Conservation (phyloP, 306 rosid species). For the Malus fusca region DNA sequence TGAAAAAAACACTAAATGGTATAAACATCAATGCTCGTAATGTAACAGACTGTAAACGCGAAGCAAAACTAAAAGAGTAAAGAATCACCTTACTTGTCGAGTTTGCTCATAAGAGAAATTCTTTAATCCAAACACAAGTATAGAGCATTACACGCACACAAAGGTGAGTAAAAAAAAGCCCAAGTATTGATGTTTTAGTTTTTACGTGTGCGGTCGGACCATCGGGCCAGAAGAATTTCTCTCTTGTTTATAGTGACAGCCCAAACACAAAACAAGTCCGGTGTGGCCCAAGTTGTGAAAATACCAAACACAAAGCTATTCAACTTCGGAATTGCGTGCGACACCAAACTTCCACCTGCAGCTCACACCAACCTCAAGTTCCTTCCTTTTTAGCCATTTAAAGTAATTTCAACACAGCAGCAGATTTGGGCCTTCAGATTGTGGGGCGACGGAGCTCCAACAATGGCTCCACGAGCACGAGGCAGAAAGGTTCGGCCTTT, state of each 20-base stretch:
- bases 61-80: too few species aligned
- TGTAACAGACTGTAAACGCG: neutral
- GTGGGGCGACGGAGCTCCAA: neutral
- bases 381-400: neutral
- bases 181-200: neutral
- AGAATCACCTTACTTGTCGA: neutral
- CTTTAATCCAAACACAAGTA: too few species aligned
- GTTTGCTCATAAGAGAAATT: too few species aligned
- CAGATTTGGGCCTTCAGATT: neutral
- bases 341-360: neutral
- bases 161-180: too few species aligned
- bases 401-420: neutral
- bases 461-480: neutral
- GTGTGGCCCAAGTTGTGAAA: neutral
- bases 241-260: neutral
- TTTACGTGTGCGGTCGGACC: neutral
- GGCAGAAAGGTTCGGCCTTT: conserved; percentile 5
- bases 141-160: neutral
- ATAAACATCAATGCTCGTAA: too few species aligned
- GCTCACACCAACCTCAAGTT: neutral
- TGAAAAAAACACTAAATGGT: too few species aligned
- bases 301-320: neutral
- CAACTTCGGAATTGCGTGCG: too few species aligned
- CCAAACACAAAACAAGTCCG: neutral
- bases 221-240: too few species aligned